phyloP scores from a whole-genome alignment of 2,329 filamentous ascomycete species.

The Boeremia lycopersici region DNA sequence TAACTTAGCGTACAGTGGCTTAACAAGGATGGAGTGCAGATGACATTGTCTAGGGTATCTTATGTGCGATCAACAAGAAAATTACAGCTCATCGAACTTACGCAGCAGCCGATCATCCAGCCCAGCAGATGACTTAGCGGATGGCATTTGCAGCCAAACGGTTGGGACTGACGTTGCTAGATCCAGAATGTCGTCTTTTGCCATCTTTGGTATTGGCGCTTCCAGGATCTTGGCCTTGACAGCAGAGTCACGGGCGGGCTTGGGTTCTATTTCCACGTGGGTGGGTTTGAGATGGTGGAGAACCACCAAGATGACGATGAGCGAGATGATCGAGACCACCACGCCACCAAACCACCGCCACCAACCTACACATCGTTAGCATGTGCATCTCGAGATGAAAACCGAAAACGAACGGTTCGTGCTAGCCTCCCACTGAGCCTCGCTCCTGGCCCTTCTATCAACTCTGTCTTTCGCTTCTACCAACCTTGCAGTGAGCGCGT shows the following conservation, averaged over 20 bases:
- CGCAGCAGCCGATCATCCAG: conserved; percentile 26
- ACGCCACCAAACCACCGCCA: conserved; percentile 69
- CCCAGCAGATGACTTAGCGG: not conserved
- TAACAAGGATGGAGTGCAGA: not conserved
- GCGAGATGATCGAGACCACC: conserved; percentile 52
- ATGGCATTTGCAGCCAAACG: conserved; percentile 8
- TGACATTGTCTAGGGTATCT: conserved; percentile 24
- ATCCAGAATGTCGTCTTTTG: conserved; percentile 41
- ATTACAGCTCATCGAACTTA: conserved; percentile 33
- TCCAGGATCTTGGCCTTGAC: conserved; percentile 31
- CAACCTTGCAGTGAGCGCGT: conserved; percentile 66
- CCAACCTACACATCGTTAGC: conserved; percentile 49
- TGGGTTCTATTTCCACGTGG: conserved; percentile 10
- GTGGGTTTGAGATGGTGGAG: conserved; percentile 40
- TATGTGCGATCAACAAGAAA: not conserved
- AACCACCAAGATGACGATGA: conserved; percentile 55
- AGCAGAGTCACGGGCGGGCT: conserved; percentile 21
- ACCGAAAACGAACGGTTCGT: conserved; percentile 50
- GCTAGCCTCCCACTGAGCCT: conserved; percentile 71
- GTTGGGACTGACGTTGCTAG: conserved; percentile 11
- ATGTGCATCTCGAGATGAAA: not conserved
- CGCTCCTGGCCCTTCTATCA: conserved; percentile 70
- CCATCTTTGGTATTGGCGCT: conserved; percentile 40
- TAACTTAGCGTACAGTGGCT: not conserved
- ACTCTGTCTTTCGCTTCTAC: conserved; percentile 68